Evolutionary conservation across 2,329 filamentous ascomycete species (phyloP), one percentile per base, ranked within the genome.

Genomic region (Colletotrichum brevisporum): DNA sequence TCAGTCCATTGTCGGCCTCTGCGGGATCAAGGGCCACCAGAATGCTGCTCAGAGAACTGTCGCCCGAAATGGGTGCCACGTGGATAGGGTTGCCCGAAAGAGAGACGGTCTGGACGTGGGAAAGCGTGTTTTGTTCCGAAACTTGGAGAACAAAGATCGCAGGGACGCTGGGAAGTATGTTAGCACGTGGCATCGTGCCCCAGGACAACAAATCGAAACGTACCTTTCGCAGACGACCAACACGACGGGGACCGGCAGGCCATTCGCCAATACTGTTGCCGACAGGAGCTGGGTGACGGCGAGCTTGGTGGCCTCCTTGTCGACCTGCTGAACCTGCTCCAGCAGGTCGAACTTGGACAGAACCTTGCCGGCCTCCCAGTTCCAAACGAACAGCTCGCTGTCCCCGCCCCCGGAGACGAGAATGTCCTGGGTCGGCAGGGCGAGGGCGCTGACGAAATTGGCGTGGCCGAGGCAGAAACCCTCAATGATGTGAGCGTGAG

Each of bases 401-500:
- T 98, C 95, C 4, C 95, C 96, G 56, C 95, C 95, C 10, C 94
- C 96, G 6, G 94, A 97, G 39, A 98, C 82, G 36, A 99, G 85
- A 1, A 92, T 73, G n/a, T 90, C 85, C 3, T 85, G 84, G 26
- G 84, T 81, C 0, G 91, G 90, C 18, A 95, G 82, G 75, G 91
- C 92, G 51, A 99, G 83, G 67, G 89, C 90, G 81, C 87, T 94
- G 72, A 99, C 85, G 78, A 98, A 98, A 45, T 95, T 89, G 60
- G 86, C 90, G 80, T 99, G 96, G 4, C 94, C 95, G 3, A 98
- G 87, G 77, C 95, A 98, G 80, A 93, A 98, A 0, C 86, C 86
- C 79, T 98, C 94, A 72, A 98, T 97, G 69, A 98, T 86, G 78
- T 98, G 92, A 0, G 94, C 86, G 78, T 98, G 95, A 1, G 94